Conservation (phyloP, 73 alveolate genomes). For the Paramecium caudatum region DNA sequence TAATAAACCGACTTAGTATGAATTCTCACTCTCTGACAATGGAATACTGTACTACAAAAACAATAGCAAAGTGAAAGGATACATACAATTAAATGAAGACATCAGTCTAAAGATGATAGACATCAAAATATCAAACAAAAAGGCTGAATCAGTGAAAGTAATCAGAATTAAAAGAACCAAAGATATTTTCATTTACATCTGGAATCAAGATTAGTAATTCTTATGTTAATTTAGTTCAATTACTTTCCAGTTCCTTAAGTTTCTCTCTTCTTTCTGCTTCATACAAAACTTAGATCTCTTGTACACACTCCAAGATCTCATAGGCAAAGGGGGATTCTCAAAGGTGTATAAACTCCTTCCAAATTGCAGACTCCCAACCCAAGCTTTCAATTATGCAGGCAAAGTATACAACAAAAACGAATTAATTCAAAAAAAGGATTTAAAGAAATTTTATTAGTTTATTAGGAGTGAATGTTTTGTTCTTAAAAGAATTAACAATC, state of each 20-base stretch:
- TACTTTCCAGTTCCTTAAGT: slow-evolving; percentile 6
- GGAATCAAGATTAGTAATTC: slow-evolving; percentile 33
- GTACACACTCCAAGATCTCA: not conserved
- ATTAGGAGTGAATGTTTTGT: slow-evolving; percentile 8
- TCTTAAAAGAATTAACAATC: not conserved
- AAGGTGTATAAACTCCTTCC: slow-evolving; percentile 38
- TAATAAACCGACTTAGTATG: slow-evolving; percentile 36
- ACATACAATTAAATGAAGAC: not conserved
- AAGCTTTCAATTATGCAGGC: slow-evolving; percentile 32
- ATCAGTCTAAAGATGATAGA: not conserved
- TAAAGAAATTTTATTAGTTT: not conserved
- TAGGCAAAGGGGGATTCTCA: slow-evolving; percentile 63
- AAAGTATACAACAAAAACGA: slow-evolving; percentile 20
- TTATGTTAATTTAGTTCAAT: not conserved
- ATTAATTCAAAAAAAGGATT: not conserved
- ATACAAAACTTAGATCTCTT: slow-evolving; percentile 15
- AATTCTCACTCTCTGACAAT: not conserved
- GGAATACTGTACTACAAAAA: slow-evolving; percentile 34
- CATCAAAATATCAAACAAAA: not conserved
- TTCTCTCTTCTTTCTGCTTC: not conserved
- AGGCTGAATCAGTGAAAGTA: not conserved
- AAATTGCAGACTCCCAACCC: not conserved
- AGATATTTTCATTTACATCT: not conserved
- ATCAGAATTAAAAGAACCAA: slow-evolving; percentile 36
- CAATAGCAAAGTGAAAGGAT: not conserved